phyloP scores from a whole-genome alignment of 306 rosid genomes.

The Rosa chinensis region DNA sequence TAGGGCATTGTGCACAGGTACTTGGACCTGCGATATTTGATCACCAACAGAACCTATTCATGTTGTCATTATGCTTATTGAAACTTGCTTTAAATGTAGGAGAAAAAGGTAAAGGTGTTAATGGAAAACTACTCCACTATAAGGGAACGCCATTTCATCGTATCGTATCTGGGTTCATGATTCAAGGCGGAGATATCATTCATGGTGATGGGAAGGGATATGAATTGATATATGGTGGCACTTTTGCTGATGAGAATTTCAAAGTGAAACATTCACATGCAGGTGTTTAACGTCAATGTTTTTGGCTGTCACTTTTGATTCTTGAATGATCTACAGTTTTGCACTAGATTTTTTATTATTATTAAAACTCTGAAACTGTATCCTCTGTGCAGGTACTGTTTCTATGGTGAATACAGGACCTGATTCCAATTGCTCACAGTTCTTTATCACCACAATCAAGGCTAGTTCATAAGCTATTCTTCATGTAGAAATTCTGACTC shows the following conservation, averaged over 20 bases:
- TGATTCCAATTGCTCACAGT: constrained; percentile 83
- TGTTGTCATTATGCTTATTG: constrained; percentile 19
- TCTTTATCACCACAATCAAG: constrained; percentile 78
- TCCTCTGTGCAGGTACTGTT: constrained; percentile 54
- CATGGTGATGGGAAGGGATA: constrained; percentile 64
- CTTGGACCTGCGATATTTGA: background rate
- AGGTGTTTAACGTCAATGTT: constrained; percentile 46
- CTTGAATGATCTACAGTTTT: background rate
- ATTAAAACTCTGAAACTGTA: constrained; percentile 13
- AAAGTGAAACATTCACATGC: constrained; percentile 67
- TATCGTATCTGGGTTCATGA: constrained; percentile 71
- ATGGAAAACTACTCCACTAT: constrained; percentile 58
- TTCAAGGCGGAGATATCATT: constrained; percentile 84
- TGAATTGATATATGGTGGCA: constrained; percentile 73
- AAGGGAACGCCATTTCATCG: constrained; percentile 78
- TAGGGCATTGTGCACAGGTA: constrained; percentile 91
- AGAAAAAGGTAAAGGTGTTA: constrained; percentile 59
- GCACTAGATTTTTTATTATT: background rate
- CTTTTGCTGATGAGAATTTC: constrained; percentile 74
- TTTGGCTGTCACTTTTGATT: constrained; percentile 14
- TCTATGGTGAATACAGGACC: constrained; percentile 84
- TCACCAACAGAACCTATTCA: background rate
- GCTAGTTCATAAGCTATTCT: constrained; percentile 61
- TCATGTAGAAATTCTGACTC: background rate
- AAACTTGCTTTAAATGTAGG: constrained; percentile 36